phyloP scores from a whole-genome alignment of 208 protist species.

The Leishmania arabica region DNA sequence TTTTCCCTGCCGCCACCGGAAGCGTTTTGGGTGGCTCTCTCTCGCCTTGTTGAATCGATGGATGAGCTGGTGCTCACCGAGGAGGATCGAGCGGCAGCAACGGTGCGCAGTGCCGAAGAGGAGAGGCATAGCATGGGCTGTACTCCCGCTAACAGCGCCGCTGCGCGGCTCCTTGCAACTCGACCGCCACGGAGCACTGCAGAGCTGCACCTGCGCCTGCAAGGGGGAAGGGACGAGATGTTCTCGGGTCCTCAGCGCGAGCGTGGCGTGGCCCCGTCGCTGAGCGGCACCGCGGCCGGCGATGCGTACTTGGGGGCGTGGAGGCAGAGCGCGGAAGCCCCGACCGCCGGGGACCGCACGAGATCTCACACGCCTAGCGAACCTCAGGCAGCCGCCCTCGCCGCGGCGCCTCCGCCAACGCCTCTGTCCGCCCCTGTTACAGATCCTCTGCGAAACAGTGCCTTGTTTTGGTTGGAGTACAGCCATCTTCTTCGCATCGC shows the following conservation, averaged over 20 bases:
- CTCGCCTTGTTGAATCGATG: conserved; percentile 21
- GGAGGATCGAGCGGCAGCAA: conserved; percentile 20
- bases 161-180: conserved; percentile 9
- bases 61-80: conserved; percentile 47
- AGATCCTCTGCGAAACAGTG: conserved; percentile 9
- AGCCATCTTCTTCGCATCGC: conserved; percentile 18
- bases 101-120: background rate
- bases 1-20: background rate
- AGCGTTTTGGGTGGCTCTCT: conserved; percentile 24
- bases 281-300: background rate
- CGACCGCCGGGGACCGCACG: background rate
- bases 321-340: background rate
- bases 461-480: conserved; percentile 32
- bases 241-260: background rate
- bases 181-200: conserved; percentile 7
- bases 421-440: background rate
- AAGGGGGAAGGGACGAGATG: background rate
- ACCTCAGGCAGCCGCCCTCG: background rate
- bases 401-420: background rate
- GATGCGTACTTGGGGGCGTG: background rate
- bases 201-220: background rate
- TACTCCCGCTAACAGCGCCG: background rate
- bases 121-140: background rate
- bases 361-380: background rate
- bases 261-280: background rate